phyloP scores from a whole-genome alignment of 169 alveolate genomes.

The Plasmodium reichenowi region DNA sequence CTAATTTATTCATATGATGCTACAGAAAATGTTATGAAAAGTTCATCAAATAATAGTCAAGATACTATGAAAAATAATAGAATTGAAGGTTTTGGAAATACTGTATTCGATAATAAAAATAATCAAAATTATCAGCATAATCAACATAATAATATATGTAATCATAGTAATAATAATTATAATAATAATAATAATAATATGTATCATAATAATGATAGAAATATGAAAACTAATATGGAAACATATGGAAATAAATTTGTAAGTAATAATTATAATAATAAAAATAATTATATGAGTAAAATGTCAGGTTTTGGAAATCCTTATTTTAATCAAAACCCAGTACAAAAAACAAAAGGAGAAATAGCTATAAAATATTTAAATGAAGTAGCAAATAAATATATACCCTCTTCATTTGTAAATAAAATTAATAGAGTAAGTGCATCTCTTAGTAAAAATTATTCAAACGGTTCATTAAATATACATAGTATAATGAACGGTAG shows the following conservation, averaged over 20 bases:
- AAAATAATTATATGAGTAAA: constrained; percentile 55
- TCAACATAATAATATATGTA: too few relatives aligned
- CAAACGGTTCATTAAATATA: constrained; percentile 66
- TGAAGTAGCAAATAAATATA: constrained; percentile 67
- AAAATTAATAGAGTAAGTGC: constrained; percentile 69
- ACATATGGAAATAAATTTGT: background rate
- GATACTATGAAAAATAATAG: constrained; percentile 54
- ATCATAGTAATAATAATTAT: too few relatives aligned
- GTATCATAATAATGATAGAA: background rate
- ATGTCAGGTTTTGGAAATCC: constrained; percentile 75
- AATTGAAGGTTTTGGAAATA: constrained; percentile 71
- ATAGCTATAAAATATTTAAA: constrained; percentile 61
- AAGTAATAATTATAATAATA: background rate
- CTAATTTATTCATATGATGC: constrained; percentile 47
- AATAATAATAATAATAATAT: too few relatives aligned
- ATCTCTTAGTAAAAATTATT: constrained; percentile 47
- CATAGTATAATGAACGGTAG: constrained; percentile 63
- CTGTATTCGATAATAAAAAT: constrained; percentile 7
- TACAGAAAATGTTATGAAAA: constrained; percentile 24
- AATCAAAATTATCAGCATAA: background rate
- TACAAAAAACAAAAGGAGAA: constrained; percentile 64
- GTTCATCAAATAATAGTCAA: constrained; percentile 13
- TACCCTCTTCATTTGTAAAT: constrained; percentile 65
- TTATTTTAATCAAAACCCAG: constrained; percentile 61
- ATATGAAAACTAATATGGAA: background rate